Base-by-base conservation (phyloP, 306 rosid genomes). In the Prunus mongolica region DNA sequence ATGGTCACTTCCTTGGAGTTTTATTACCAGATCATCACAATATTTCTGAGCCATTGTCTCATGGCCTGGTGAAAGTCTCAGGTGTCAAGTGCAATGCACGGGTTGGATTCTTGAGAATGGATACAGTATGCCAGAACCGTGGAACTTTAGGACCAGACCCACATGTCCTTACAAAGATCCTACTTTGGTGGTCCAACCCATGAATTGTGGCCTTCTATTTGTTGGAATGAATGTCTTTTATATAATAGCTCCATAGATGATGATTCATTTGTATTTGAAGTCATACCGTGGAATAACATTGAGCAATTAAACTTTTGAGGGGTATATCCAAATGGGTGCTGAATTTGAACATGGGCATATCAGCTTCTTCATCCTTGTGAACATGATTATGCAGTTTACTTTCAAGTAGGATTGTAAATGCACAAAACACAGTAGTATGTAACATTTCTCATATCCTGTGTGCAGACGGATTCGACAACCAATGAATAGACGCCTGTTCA, bases 391-490 rank as follows among this genome's bases (percentile, higher is more conserved):
- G 44, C 44, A 38, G 44, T 38, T 38, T 38, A 7, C 9, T 38
- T 38, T 38, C 44, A 38, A 1, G 44, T 7, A 38, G 44, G 44
- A 38, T 38, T 38, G 44, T 38, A 38, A 64, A 38, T 61, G 60
- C 49, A 67, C 54, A 30, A 64, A 54, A 67, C 44, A 38, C 44
- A 38, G 10, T 69, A 32, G 58, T 56, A 22, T 28, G 45, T 58
- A 69, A 74, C 49, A 19, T 57, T 69, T 49, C 69, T 54, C 63
- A 9, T 78, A 3, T 84, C 54, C 49, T 86, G 70, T 70, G 14
- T 86, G 86, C 76, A 94, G 98, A 74, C 88, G 82, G 71, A 79
- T 74, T 73, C 93, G 98, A 50, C 92, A 79, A 24, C 94, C 96
- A 58, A 82, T 90, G 86, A 94, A 90, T 46, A 86, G 83, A 82